Percentiles rank a stretch among this genome's conserved stretches.
Evolutionary conservation across 1,139 yeast genomes (phyloP).

Genomic region (Neolecta irregularis): DNA sequence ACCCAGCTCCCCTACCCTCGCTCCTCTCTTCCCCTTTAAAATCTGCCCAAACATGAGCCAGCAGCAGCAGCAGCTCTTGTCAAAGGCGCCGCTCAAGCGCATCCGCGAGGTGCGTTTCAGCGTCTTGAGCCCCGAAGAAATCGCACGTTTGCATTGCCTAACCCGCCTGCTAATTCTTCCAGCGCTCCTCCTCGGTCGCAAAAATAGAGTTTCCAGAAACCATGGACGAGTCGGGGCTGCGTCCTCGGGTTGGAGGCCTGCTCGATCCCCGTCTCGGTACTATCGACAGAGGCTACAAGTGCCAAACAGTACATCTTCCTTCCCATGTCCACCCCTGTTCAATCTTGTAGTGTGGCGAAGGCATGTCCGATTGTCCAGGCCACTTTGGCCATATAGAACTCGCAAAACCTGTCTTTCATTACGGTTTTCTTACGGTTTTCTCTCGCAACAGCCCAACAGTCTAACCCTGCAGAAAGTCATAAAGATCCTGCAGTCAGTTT

Average conservation of each 20-base stretch:
- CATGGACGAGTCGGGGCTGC: constrained; percentile 90
- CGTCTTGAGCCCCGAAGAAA: constrained; percentile 91
- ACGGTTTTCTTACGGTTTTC: constrained; percentile 40
- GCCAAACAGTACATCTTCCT: constrained; percentile 48
- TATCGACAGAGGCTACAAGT: constrained; percentile 87
- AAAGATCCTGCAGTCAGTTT: constrained; percentile 88
- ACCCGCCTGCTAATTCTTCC: constrained; percentile 42
- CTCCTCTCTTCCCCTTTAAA: no score
- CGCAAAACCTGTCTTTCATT: constrained; percentile 96
- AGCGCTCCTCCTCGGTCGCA: no score
- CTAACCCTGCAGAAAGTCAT: constrained; percentile 44
- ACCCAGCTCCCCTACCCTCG: no score
- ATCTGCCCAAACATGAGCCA: no score
- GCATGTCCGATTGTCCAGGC: constrained; percentile 98
- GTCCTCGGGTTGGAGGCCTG: constrained; percentile 91
- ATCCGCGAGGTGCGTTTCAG: constrained; percentile 70
- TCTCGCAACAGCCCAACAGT: not conserved
- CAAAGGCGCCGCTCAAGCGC: no score
- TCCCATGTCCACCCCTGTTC: not conserved
- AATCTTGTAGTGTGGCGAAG: constrained; percentile 61
- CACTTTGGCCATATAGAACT: constrained; percentile 98
- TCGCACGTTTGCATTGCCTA: no score
- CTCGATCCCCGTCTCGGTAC: constrained; percentile 96
- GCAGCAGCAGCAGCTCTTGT: no score
- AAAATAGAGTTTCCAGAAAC: constrained; percentile 97